A percentile compares a stretch with the other conserved stretches of the same genome.
Evolutionary conservation across 1,284 basidiomycete genomes (phyloP).

Genomic region (Sanghuangporus weigelae): DNA sequence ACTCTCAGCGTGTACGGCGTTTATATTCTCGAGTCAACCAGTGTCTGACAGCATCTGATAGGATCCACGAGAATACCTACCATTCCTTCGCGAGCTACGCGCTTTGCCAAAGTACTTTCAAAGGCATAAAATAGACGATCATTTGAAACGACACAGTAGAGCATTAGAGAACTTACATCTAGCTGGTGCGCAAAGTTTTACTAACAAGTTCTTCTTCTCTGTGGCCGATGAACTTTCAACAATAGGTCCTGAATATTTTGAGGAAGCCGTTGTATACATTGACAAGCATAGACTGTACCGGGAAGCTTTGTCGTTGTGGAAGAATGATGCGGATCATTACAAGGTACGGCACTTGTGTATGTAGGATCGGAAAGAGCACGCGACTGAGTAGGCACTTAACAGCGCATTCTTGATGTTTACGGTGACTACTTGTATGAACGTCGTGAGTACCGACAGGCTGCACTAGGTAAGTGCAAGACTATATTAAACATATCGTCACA

Average conservation of each 20-base stretch:
- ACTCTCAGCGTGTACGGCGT: slow-evolving; percentile 81
- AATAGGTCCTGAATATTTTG: slow-evolving; percentile 59
- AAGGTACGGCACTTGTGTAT: slow-evolving; percentile 37
- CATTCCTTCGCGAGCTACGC: slow-evolving; percentile 89
- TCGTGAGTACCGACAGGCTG: slow-evolving; percentile 81
- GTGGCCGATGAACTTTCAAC: not conserved
- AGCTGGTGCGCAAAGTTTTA: slow-evolving; percentile 46
- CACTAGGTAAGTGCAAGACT: slow-evolving; percentile 49
- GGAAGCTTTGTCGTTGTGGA: slow-evolving; percentile 71
- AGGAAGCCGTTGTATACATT: slow-evolving; percentile 77
- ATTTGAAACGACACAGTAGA: slow-evolving; percentile 72
- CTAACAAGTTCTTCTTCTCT: not conserved
- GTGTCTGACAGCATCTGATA: slow-evolving; percentile 29
- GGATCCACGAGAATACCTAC: slow-evolving; percentile 97
- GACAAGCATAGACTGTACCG: slow-evolving; percentile 78
- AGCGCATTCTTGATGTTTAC: slow-evolving; percentile 71
- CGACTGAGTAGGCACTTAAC: slow-evolving; percentile 6
- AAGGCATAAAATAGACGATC: slow-evolving; percentile 89
- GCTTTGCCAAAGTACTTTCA: slow-evolving; percentile 81
- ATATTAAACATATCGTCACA: not conserved
- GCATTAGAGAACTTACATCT: slow-evolving; percentile 75
- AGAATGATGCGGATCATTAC: slow-evolving; percentile 51
- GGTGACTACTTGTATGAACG: slow-evolving; percentile 88
- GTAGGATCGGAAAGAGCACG: not conserved
- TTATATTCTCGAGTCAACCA: not conserved